These are phyloP conservation scores for Alopecurus myosuroides DNA, from an alignment of 176 grass and related monocot species.

Conservation along the genomic window DNA sequence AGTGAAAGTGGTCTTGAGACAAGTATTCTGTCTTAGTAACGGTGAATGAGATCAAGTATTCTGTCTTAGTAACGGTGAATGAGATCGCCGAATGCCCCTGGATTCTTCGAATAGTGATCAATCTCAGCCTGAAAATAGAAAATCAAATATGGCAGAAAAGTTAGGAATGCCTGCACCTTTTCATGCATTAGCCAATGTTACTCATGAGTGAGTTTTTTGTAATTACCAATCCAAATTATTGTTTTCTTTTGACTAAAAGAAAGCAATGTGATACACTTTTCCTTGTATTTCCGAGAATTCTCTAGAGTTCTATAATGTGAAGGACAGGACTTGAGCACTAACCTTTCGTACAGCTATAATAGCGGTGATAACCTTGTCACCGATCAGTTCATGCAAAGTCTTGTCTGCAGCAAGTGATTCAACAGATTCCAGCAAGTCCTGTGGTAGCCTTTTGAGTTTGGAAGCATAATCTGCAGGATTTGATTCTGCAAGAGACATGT, in stretches of 20 bases:
- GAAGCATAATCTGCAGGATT: slow-evolving; percentile 69
- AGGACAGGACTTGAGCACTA: not conserved
- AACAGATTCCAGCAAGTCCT: slow-evolving; percentile 74
- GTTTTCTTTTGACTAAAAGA: not conserved
- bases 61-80: slow-evolving; percentile 67
- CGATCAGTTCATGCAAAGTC: slow-evolving; percentile 66
- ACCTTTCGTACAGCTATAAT: slow-evolving; percentile 79
- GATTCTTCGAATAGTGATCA: slow-evolving; percentile 68
- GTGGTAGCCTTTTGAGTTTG: slow-evolving; percentile 70
- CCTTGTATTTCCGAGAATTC: not conserved
- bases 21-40: slow-evolving; percentile 41
- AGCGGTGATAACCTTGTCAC: slow-evolving; percentile 68
- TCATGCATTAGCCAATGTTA: not conserved
- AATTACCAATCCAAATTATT: not conserved
- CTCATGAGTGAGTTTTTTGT: not conserved
- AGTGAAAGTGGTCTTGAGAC: not conserved
- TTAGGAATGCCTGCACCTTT: not conserved
- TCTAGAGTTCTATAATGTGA: not conserved
- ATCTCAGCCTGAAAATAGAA: slow-evolving; percentile 53
- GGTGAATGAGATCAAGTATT: slow-evolving; percentile 59
- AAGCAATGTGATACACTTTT: not conserved
- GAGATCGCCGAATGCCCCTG: slow-evolving; percentile 49
- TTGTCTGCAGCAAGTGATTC: slow-evolving; percentile 62
- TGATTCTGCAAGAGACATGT: slow-evolving; percentile 49
- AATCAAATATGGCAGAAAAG: not conserved